phyloP scores from a whole-genome alignment of 306 rosid species.

The Vigna unguiculata region DNA sequence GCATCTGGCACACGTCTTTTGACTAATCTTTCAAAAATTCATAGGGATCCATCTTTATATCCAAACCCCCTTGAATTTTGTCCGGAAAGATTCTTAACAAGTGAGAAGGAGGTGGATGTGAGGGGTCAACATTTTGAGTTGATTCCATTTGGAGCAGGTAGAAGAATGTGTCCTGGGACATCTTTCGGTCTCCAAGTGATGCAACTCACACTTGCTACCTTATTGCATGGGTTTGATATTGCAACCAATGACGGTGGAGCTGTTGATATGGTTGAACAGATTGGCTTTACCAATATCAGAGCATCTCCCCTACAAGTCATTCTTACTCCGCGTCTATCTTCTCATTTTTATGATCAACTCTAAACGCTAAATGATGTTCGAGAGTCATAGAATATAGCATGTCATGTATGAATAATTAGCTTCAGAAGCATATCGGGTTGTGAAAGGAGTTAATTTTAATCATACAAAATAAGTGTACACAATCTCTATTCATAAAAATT shows the following conservation, averaged over 20 bases:
- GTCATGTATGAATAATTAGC: too few species aligned
- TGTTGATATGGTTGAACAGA: constrained; percentile 33
- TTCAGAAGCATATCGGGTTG: too few species aligned
- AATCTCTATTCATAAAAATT: too few species aligned
- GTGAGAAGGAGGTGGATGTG: constrained; percentile 15
- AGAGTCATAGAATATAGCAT: too few species aligned
- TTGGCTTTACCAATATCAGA: constrained; percentile 27
- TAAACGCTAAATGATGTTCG: not conserved
- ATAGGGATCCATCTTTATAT: constrained; percentile 18
- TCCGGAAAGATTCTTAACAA: constrained; percentile 44
- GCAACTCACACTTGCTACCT: constrained; percentile 35
- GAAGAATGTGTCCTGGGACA: constrained; percentile 45
- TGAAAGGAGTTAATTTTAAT: too few species aligned
- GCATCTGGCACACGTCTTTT: constrained; percentile 54
- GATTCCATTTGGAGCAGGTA: constrained; percentile 40
- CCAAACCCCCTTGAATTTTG: constrained; percentile 9
- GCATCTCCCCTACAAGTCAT: constrained; percentile 39
- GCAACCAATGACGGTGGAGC: not conserved
- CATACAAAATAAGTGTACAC: too few species aligned
- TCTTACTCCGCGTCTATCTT: constrained; percentile 36
- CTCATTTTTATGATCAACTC: not conserved
- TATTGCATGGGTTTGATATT: constrained; percentile 44
- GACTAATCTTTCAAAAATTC: constrained; percentile 56
- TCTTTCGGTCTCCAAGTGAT: constrained; percentile 35
- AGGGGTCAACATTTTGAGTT: constrained; percentile 41